These are phyloP conservation scores for Peterozyma toletana DNA, from an alignment of 805 yeast genomes.

Conservation along the genomic window DNA sequence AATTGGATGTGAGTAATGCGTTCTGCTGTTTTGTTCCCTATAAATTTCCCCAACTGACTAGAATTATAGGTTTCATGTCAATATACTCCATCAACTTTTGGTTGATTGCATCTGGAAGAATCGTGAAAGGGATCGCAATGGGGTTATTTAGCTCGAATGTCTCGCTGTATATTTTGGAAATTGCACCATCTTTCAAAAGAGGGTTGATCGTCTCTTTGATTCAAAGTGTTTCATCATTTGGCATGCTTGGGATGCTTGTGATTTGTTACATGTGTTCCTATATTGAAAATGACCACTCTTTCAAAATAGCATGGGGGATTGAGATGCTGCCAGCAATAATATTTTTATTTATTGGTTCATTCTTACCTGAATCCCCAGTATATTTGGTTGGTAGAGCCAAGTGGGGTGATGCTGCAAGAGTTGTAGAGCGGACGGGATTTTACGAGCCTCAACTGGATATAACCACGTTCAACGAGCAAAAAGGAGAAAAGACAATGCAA, in stretches of 20 bases:
- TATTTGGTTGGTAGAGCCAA: conserved; percentile 36
- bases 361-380: conserved; percentile 54
- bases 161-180: conserved; percentile 49
- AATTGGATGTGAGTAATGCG: neutral
- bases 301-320: conserved; percentile 61
- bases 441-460: neutral
- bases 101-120: conserved; percentile 42
- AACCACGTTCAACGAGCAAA: neutral
- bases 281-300: conserved; percentile 37
- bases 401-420: conserved; percentile 29
- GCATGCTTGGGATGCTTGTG: conserved; percentile 50
- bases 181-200: conserved; percentile 36
- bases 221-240: conserved; percentile 52
- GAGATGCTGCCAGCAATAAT: conserved; percentile 41
- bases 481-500: neutral
- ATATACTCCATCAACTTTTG: conserved; percentile 26
- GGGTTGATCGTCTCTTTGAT: conserved; percentile 47
- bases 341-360: conserved; percentile 35
- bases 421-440: conserved; percentile 10
- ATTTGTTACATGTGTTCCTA: conserved; percentile 38
- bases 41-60: neutral
- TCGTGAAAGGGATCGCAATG: conserved; percentile 43
- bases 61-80: conserved; percentile 13
- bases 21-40: neutral
- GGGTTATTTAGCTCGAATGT: conserved; percentile 51